Evolutionary conservation across 257 asterid genomes (phyloP).

Genomic region (Solanum rostratum): DNA sequence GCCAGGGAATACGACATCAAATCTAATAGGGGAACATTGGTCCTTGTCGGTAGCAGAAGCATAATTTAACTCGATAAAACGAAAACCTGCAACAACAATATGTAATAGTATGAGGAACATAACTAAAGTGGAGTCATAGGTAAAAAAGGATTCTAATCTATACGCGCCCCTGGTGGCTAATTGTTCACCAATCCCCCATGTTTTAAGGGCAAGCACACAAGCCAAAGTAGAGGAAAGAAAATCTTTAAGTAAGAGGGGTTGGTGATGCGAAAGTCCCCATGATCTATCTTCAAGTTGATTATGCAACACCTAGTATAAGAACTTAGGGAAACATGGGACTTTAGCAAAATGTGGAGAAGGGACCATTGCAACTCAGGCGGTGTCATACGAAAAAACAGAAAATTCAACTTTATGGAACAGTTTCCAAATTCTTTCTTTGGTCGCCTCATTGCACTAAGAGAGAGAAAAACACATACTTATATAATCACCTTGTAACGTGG

Average conservation of each 20-base stretch:
- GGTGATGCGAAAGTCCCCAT: conserved; percentile 76
- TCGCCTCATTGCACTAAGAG: conserved; percentile 30
- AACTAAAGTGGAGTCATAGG: neutral
- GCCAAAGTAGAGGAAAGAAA: conserved; percentile 78
- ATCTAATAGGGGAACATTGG: conserved; percentile 67
- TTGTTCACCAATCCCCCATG: conserved; percentile 70
- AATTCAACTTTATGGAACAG: conserved; percentile 38
- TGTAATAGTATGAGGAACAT: neutral
- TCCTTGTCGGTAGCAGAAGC: conserved; percentile 27
- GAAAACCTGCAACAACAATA: conserved; percentile 35
- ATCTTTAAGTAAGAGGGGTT: conserved; percentile 46
- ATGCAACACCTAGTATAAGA: conserved; percentile 58
- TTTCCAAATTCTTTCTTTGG: conserved; percentile 42
- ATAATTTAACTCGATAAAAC: conserved; percentile 50
- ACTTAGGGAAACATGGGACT: conserved; percentile 62
- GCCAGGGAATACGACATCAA: conserved; percentile 60
- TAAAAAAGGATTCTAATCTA: neutral
- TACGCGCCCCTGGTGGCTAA: conserved; percentile 48
- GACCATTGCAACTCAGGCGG: conserved; percentile 99
- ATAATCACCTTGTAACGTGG: neutral
- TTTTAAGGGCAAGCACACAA: conserved; percentile 70
- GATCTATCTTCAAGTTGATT: conserved; percentile 81
- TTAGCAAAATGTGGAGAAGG: conserved; percentile 56
- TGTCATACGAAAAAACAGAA: conserved; percentile 74
- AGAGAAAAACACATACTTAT: neutral